A percentile compares a stretch with the other conserved stretches of the same genome.
Conservation (phyloP, 1,139 yeast species). For the Kazachstania sp. region DNA sequence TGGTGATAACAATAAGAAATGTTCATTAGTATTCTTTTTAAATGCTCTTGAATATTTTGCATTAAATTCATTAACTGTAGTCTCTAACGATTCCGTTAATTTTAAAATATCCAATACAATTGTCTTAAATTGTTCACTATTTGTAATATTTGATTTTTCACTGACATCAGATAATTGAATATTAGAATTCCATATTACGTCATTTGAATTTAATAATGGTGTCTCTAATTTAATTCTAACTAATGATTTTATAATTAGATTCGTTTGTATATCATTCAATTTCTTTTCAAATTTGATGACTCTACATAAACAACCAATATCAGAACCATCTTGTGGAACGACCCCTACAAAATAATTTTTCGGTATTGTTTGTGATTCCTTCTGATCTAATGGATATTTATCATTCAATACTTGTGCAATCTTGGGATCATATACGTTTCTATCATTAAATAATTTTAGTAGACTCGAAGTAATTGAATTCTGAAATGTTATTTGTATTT, state of each 20-base stretch:
- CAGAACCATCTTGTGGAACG: constrained; percentile 3
- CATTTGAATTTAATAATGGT: constrained; percentile 31
- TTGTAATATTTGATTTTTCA: constrained; percentile 13
- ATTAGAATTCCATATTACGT: constrained; percentile 31
- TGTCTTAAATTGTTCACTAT: neutral
- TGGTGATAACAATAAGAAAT: constrained; percentile 49
- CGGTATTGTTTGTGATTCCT: neutral
- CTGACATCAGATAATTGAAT: constrained; percentile 12
- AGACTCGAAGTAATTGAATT: neutral
- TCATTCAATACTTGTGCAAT: neutral
- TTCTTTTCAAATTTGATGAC: neutral
- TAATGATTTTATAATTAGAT: constrained; percentile 48
- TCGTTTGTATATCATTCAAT: constrained; percentile 24
- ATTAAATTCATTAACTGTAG: constrained; percentile 22
- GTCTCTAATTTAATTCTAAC: constrained; percentile 36
- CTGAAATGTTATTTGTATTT: neutral
- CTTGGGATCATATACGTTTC: neutral
- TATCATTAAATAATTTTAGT: neutral
- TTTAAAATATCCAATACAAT: neutral
- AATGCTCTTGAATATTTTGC: constrained; percentile 12
- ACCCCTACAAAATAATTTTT: neutral
- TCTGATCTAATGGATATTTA: neutral
- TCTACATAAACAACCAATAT: constrained; percentile 1
- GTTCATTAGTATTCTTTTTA: constrained; percentile 18
- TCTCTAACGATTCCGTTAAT: constrained; percentile 23